Evolutionary conservation across 495 filamentous ascomycete species (phyloP).

Genomic region (Hypoxylon intermedium): DNA sequence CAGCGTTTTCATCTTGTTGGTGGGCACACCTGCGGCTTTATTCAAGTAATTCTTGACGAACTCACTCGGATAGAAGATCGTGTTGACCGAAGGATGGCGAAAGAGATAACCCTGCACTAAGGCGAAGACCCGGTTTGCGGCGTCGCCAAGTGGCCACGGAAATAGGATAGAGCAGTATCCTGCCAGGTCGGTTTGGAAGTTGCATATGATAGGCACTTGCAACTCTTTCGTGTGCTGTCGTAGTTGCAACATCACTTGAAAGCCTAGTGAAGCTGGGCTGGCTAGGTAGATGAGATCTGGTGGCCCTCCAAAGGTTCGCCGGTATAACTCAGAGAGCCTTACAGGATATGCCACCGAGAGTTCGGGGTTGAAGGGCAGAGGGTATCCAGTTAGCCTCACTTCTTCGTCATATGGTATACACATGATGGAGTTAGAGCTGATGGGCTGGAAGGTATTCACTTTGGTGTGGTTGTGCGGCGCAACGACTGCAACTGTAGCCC

Average conservation of each 20-base stretch:
- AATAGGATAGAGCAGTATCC: constrained; percentile 69
- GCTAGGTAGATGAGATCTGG: constrained; percentile 69
- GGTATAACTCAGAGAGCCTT: constrained; percentile 60
- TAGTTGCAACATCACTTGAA: constrained; percentile 65
- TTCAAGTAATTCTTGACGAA: constrained; percentile 64
- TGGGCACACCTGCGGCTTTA: constrained; percentile 52
- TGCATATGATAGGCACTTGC: constrained; percentile 63
- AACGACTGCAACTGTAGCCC: constrained; percentile 63
- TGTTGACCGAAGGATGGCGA: constrained; percentile 60
- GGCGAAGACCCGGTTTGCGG: constrained; percentile 62
- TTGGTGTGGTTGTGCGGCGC: constrained; percentile 59
- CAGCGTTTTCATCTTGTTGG: constrained; percentile 58
- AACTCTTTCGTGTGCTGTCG: constrained; percentile 58
- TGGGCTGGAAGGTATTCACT: constrained; percentile 43
- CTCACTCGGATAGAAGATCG: constrained; percentile 67
- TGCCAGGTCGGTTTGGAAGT: constrained; percentile 71
- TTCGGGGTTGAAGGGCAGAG: constrained; percentile 70
- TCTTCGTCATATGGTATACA: constrained; percentile 6
- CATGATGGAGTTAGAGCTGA: not conserved
- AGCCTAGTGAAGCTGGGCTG: constrained; percentile 68
- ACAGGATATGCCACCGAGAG: constrained; percentile 69
- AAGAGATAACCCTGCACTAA: constrained; percentile 67
- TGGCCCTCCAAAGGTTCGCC: constrained; percentile 53
- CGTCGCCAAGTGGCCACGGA: constrained; percentile 59
- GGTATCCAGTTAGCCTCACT: constrained; percentile 63